Base-by-base conservation (phyloP, 805 yeast species). In the Dipodascus geniculatus region DNA sequence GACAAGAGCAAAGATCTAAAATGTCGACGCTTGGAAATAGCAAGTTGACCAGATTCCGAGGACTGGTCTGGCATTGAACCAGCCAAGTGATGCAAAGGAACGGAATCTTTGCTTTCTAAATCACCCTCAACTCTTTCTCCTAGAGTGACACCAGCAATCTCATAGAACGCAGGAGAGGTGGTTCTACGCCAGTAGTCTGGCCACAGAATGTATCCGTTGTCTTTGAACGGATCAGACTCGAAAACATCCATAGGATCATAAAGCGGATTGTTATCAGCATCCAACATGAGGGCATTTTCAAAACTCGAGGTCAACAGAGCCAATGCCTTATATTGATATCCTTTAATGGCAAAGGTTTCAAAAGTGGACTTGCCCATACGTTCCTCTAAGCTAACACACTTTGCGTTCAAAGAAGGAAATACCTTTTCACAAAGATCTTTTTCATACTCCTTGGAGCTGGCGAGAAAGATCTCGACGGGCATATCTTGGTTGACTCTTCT, bases 131-230 rank as follows among this genome's bases (percentile, higher is more conserved):
- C 74, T 47, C 31, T 47, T 22, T 47, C 49, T 3, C 31, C 24
- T 1, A 80, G 70, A 51, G 69, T 59, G 14, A 80, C 70, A 1
- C 80, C 85, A 0, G 87, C 87, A 58, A 87, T 80, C 28, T 79
- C 77, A 66, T 84, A 87, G 61, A 77, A 83, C 42, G 70, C 69
- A 3, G 96, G 95, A 1, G 86, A 78, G 1, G 90, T 85, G 3
- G 90, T 81, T 58, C 96, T 75, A 66, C 83, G 78, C 96, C 96
- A 87, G 66, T 82, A 87, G 67, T 87, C 96, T 1, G 95, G 95
- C 91, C 95, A 87, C 23, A 81, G 65, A 23, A 82, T 68, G 65
- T 79, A 68, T 55, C 82, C 79, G 55, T 72, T 68, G 11, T 73
- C 65, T 17, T 62, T 57, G 67, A 77, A 87, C 0, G 87, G 81